A percentile compares a stretch with the other conserved stretches of the same genome.
Conservation (phyloP, 768 basidiomycete genomes). For the Crucibulum laeve region DNA sequence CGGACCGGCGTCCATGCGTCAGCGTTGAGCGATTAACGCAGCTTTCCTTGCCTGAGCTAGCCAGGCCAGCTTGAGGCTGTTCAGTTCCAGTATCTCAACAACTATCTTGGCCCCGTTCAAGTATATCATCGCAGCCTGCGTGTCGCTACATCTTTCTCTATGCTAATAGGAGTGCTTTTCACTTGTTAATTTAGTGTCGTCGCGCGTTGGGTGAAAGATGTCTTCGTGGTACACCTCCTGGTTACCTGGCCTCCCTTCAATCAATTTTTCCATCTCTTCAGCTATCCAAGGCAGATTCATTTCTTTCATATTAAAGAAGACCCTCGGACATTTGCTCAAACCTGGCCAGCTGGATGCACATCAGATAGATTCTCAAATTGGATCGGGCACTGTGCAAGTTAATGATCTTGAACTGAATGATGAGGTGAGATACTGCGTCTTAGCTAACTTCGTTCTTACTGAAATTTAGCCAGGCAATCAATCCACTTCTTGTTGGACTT, state of each 20-base stretch:
- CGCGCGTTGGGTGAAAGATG: constrained; percentile 23
- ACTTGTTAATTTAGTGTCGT: not conserved
- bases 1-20: too few species aligned
- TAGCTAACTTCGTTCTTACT: constrained; percentile 9
- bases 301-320: constrained; percentile 81
- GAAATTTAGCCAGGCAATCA: constrained; percentile 65
- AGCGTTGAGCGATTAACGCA: too few species aligned
- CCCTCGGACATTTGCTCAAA: constrained; percentile 81
- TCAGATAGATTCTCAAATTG: constrained; percentile 89
- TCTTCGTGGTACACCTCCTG: constrained; percentile 54
- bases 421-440: constrained; percentile 41
- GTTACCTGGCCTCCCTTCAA: constrained; percentile 60
- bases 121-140: too few species aligned
- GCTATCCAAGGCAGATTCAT: constrained; percentile 84
- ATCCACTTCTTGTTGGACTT: constrained; percentile 56
- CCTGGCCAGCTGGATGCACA: constrained; percentile 85
- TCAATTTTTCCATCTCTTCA: constrained; percentile 64
- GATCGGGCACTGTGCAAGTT: constrained; percentile 86
- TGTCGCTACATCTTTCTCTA: not conserved
- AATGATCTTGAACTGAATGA: constrained; percentile 78
- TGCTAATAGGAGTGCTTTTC: not conserved
- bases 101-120: too few species aligned
- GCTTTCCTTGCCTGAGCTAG: too few species aligned
- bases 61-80: too few species aligned
- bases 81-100: too few species aligned